Evolutionary conservation across 768 basidiomycete genomes (phyloP), one percentile per base, ranked within the genome.

Genomic region (Kwoniella europaea): DNA sequence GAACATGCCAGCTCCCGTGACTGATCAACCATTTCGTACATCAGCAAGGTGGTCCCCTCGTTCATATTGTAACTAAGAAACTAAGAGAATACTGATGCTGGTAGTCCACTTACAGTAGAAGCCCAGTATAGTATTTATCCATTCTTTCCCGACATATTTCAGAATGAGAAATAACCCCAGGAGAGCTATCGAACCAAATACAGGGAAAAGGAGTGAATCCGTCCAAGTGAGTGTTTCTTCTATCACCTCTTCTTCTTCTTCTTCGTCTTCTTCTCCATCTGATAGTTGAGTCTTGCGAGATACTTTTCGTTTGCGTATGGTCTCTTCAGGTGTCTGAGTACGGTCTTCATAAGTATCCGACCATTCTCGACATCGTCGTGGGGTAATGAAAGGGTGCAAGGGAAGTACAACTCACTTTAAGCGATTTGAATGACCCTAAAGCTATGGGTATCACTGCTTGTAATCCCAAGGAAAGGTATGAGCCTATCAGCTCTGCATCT

Each of bases 71-170:
- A 4, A 13, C 6, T 13, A 50, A 50, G 18, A 29, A 35, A 18
- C 20, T 12, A 66, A 10, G 20, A 9, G n/a, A 61, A 41, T 9
- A 13, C 41, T 53, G 43, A 69, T 27, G 35, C 5, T 35, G 35
- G 35, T 22, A 7, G 10, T 3, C 10, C 24, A 66, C 65, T 78
- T 69, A 77, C 84, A 81, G 63, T 85, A 85, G 0, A 77, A 72
- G 18, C 82, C 90, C 24, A 96, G 85, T 5, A 94, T 74, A 87
- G 87, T 88, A 83, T 95, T 95, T 67, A 96, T 88, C 90, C 92
- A 92, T 68, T 89, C 89, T 74, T 73, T 88, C 42, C 92, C 92
- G 63, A 91, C 84, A 80, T 90, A 93, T 77, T 89, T 90, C 67
- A 96, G 86, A 29, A 91, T 82, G 65, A 87, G 71, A 76, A 91